A percentile compares a stretch with the other conserved stretches of the same genome.
phyloP scores from a whole-genome alignment of 345 rosid genomes.

The Lenwebbia sp. region DNA sequence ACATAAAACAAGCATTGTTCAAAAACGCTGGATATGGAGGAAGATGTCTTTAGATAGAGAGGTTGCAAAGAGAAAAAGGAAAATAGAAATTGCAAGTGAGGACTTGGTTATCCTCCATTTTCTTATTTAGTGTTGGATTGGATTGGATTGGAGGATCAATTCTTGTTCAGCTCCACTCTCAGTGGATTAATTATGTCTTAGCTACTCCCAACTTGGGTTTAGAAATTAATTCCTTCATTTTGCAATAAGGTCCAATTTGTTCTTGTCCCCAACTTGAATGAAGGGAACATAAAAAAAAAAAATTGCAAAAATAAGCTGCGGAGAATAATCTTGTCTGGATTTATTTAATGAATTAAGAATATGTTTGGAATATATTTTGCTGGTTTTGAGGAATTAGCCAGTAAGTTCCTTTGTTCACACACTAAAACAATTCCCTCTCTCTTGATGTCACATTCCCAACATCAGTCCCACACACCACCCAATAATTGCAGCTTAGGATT shows the following conservation, averaged over 20 bases:
- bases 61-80: background rate
- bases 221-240: background rate
- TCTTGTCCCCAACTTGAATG: background rate
- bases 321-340: background rate
- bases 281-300: background rate
- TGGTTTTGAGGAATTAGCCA: background rate
- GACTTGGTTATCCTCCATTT: background rate
- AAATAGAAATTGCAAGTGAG: background rate
- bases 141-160: background rate
- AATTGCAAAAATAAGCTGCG: background rate
- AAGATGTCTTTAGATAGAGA: constrained; percentile 15
- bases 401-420: background rate
- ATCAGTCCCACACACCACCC: constrained; percentile 7
- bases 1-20: constrained; percentile 36
- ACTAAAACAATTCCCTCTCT: background rate
- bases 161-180: background rate
- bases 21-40: constrained; percentile 39
- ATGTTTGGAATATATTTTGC: constrained; percentile 11
- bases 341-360: constrained; percentile 16
- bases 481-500: constrained; percentile 20
- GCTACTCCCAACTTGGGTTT: background rate
- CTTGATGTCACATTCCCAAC: constrained; percentile 3
- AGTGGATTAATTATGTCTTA: background rate
- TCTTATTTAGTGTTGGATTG: background rate
- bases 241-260: background rate